phyloP scores from a whole-genome alignment of 1,284 basidiomycete species.

The Chalciporus piperatoides region DNA sequence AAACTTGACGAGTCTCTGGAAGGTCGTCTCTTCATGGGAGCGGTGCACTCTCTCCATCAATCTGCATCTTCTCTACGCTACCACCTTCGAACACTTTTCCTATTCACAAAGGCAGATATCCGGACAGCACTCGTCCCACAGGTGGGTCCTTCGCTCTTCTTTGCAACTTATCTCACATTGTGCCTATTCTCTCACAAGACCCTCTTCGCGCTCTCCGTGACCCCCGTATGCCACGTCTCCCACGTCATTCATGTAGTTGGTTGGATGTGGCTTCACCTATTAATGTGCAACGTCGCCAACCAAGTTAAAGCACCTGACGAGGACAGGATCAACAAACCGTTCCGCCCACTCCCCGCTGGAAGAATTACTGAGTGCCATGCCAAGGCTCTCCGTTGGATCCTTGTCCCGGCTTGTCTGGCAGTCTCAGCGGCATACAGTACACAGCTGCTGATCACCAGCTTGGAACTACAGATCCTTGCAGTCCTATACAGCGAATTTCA shows the following conservation, averaged over 20 bases:
- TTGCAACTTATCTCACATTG: not conserved
- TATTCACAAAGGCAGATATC: slow-evolving; percentile 41
- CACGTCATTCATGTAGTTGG: slow-evolving; percentile 23
- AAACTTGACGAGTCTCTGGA: not conserved
- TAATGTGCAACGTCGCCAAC: slow-evolving; percentile 41
- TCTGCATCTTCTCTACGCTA: slow-evolving; percentile 2
- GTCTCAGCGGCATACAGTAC: slow-evolving; percentile 22
- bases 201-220: slow-evolving; percentile 16
- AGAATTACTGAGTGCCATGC: slow-evolving; percentile 33
- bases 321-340: slow-evolving; percentile 37
- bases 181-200: slow-evolving; percentile 5
- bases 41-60: not conserved
- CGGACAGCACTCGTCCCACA: slow-evolving; percentile 35
- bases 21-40: not conserved
- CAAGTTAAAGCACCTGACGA: slow-evolving; percentile 37
- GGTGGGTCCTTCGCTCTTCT: slow-evolving; percentile 20
- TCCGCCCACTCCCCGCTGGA: slow-evolving; percentile 37
- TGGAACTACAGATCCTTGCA: slow-evolving; percentile 19
- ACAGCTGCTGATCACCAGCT: slow-evolving; percentile 19
- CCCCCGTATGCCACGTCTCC: slow-evolving; percentile 9
- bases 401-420: slow-evolving; percentile 33
- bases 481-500: slow-evolving; percentile 26
- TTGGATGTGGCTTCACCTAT: slow-evolving; percentile 43
- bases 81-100: slow-evolving; percentile 20
- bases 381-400: slow-evolving; percentile 34